Evolutionary conservation across 2,329 filamentous ascomycete genomes (phyloP), one percentile per base, ranked within the genome.

Genomic region (Rhynchosporium agropyri): DNA sequence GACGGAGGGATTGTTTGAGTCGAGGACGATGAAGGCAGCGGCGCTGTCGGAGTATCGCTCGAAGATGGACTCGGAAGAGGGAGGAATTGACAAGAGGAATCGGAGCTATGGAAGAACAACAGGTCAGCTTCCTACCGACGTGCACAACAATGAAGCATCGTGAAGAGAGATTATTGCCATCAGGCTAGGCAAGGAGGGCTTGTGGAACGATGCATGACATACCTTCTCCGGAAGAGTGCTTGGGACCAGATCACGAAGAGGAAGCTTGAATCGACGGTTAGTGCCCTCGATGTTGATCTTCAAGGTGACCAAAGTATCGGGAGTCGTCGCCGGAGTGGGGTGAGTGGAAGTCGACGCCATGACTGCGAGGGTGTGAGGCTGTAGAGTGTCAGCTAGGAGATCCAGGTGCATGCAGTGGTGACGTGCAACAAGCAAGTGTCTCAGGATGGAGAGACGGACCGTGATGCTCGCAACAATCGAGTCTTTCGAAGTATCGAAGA

Each of bases 41-140:
- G 92, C 91, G 68, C 92, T 97, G 78, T 99, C 95, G 68, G 95
- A 98, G 79, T 92, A 99, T 70, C 95, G 91, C 80, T 98, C 93
- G 72, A 98, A 88, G 72, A 87, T 77, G 74, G 89, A 83, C 58
- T 84, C 77, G 65, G 85, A 81, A 73, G 86, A 82, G 54, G 81
- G 74, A 40, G 85, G 82, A 69, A 96, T 86, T 65, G 80, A 78
- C 58, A 96, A 85, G 60, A 89, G 79, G 67, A 79, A 77, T 69
- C 89, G 89, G 70, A 96, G 83, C 91, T 94, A 76, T 66, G 66
- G 33, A 55, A 33, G 69, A 54, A 59, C 51, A 68, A 62, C 57
- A 60, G 33, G 61, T 76, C 62, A 75, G 72, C 61, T 3, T 49
- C 50, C 9, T 26, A 40, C 20, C 31, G 28, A 15, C 10, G 10